Evolutionary conservation across 1,284 basidiomycete genomes (phyloP).

Genomic region (Heterobasidion occidentale): DNA sequence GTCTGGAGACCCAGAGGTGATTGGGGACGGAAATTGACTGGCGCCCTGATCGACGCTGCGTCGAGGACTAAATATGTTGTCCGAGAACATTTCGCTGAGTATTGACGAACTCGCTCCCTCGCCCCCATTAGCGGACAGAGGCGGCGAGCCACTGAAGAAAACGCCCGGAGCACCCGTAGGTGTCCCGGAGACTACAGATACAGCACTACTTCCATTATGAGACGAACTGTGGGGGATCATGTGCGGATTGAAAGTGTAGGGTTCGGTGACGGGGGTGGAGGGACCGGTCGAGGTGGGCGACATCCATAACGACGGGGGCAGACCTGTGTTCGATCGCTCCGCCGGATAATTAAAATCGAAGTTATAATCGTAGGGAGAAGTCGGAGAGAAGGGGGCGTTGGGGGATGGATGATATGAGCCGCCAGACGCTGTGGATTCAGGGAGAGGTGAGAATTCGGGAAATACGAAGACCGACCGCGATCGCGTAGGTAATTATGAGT

Average conservation of each 20-base stretch:
- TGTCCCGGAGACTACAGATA: neutral
- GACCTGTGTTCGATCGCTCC: constrained; percentile 44
- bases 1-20: constrained; percentile 61
- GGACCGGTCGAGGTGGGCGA: constrained; percentile 50
- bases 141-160: constrained; percentile 9
- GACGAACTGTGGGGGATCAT: constrained; percentile 19
- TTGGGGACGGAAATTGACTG: constrained; percentile 54
- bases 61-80: constrained; percentile 49
- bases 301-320: constrained; percentile 79
- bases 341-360: constrained; percentile 23
- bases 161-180: neutral
- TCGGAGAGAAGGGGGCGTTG: constrained; percentile 7
- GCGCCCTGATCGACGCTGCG: constrained; percentile 33
- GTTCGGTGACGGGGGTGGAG: constrained; percentile 28
- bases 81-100: constrained; percentile 65
- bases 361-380: constrained; percentile 6
- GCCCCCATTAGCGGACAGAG: constrained; percentile 20
- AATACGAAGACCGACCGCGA: neutral
- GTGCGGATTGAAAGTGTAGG: constrained; percentile 23
- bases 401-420: constrained; percentile 9
- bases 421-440: constrained; percentile 6
- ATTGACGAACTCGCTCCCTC: constrained; percentile 32
- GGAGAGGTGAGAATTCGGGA: neutral
- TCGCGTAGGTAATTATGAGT: neutral
- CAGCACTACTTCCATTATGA: constrained; percentile 1